phyloP scores from a whole-genome alignment of 805 yeast genomes.

The Candida corydali region DNA sequence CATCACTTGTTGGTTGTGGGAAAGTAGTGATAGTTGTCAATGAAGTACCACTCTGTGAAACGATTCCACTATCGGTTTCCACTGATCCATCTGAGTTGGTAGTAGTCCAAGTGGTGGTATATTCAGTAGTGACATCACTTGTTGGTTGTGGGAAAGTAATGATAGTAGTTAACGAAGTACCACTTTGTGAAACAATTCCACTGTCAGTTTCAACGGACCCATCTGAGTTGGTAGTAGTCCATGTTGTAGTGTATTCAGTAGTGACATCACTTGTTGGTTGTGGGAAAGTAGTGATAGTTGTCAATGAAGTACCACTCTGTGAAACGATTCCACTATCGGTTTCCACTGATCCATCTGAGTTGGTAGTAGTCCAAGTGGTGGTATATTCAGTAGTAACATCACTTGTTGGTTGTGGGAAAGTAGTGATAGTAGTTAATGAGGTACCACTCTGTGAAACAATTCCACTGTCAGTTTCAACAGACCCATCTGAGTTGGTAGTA shows the following conservation, averaged over 20 bases:
- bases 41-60: constrained; percentile 3
- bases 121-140: constrained; percentile 1
- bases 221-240: constrained; percentile 12
- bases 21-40: constrained; percentile 5
- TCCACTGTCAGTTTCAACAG: constrained; percentile 13
- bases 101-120: constrained; percentile 8
- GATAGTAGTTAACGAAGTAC: constrained; percentile 3
- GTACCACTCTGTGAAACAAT: constrained; percentile 15
- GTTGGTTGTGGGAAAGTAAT: constrained; percentile 4
- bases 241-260: constrained; percentile 4
- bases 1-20: constrained; percentile 1
- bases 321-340: constrained; percentile 15
- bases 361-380: constrained; percentile 14
- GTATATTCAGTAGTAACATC: constrained; percentile 10
- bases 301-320: constrained; percentile 2
- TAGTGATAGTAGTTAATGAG: constrained; percentile 14
- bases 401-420: constrained; percentile 8
- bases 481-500: constrained; percentile 12
- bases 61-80: constrained; percentile 14
- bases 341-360: constrained; percentile 12
- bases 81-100: constrained; percentile 10
- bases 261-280: background rate
- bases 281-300: constrained; percentile 6
- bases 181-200: constrained; percentile 11
- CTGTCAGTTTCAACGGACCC: constrained; percentile 10